phyloP scores from a whole-genome alignment of 176 grass and related monocot species.

The Cenchrus americanus region DNA sequence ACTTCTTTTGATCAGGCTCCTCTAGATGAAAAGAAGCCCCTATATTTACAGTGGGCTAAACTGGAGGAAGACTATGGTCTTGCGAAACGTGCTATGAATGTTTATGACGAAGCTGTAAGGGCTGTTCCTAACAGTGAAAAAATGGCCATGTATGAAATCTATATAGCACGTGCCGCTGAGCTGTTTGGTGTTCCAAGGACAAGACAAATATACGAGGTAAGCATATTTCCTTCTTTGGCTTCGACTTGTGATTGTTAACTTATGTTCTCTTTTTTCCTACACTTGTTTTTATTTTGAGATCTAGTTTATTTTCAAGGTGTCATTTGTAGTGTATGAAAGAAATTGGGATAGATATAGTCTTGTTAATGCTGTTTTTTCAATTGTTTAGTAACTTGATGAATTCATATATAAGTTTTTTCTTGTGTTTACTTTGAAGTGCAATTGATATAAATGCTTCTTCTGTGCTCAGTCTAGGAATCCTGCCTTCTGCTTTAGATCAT shows the following conservation, averaged over 20 bases:
- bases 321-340: neutral
- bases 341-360: conserved; percentile 14
- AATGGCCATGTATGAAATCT: conserved; percentile 89
- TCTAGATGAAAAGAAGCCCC: conserved; percentile 66
- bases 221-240: conserved; percentile 12
- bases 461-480: neutral
- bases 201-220: conserved; percentile 83
- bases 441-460: neutral
- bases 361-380: neutral
- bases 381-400: conserved; percentile 1
- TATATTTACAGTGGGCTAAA: conserved; percentile 90
- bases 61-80: conserved; percentile 87
- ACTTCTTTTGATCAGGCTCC: conserved; percentile 62
- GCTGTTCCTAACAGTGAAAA: conserved; percentile 68
- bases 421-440: too few relatives aligned
- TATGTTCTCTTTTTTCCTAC: conserved; percentile 15
- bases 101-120: conserved; percentile 81
- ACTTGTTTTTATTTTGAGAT: conserved; percentile 26
- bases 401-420: neutral
- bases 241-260: neutral
- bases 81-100: conserved; percentile 81
- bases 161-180: conserved; percentile 69
- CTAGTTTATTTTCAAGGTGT: neutral
- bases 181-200: conserved; percentile 83
- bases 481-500: neutral